Percentiles rank a stretch among this genome's conserved stretches.
Conservation (phyloP, 108 stramenopile species). For the Cyclotella cryptica region DNA sequence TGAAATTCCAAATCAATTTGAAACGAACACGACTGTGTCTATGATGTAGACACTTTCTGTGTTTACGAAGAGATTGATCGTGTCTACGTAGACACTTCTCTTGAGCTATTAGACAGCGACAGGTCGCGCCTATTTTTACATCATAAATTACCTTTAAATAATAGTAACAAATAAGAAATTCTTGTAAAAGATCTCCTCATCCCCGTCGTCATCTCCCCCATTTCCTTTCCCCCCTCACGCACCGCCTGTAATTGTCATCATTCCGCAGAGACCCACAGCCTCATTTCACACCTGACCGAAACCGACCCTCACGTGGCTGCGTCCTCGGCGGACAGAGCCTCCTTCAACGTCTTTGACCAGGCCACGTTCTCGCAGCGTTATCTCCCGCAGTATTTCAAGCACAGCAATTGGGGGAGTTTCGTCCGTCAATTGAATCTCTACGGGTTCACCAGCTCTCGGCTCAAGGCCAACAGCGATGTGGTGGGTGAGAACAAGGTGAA, state of each 20-base stretch:
- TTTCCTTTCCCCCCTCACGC: neutral
- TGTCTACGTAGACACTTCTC: no score
- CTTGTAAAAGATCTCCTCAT: no score
- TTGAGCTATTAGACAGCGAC: no score
- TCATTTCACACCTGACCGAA: constrained; percentile 17
- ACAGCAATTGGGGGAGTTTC: constrained; percentile 4
- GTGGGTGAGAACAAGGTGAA: no score
- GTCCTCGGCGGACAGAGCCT: constrained; percentile 16
- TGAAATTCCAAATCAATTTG: no score
- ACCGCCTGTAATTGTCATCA: neutral
- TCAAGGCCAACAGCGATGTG: constrained; percentile 4
- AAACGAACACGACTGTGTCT: no score
- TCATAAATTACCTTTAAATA: no score
- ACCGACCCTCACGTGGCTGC: constrained; percentile 12
- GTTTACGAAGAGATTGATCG: no score
- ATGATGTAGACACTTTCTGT: no score
- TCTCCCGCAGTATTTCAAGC: constrained; percentile 20
- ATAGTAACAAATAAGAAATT: no score
- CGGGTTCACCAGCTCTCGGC: constrained; percentile 9
- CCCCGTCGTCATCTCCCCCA: no score
- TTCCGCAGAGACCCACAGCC: constrained; percentile 8
- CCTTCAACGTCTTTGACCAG: constrained; percentile 23
- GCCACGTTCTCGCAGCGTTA: neutral
- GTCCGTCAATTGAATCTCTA: constrained; percentile 19
- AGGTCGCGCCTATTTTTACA: no score